Base-by-base conservation (phyloP, 352 stramenopile genomes). In the Globisporangium yorkense region DNA sequence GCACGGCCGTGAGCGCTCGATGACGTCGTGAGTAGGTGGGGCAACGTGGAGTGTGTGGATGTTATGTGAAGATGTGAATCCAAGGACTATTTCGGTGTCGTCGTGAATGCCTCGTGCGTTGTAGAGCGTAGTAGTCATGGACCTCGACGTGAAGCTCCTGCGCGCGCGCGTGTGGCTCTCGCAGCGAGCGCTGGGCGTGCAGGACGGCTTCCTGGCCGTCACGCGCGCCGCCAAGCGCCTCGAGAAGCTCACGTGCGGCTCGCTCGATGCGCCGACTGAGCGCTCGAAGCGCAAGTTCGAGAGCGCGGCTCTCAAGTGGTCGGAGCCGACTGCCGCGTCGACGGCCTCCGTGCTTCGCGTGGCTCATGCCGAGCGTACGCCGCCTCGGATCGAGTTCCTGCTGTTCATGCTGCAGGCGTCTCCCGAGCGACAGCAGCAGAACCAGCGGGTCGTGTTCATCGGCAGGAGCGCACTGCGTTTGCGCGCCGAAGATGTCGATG, bases 1-100 rank as follows among this genome's bases (percentile, higher is more conserved):
- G 71, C 84, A 94, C 65, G 84, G 83, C 53, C 83, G 84, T 63
- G 84, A 93, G 62, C 72, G 67, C 63, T 56, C 80, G 21, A 76
- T 82, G 72, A 87, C 70, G 35, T 74, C 77, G 39, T 90, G 65
- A 82, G 43, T 4, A 9, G 13, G 18, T 18, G 20, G 18, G 16
- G 12, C 27, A 16, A 40, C 21, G 5, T 27, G 40, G 35, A 20
- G 39, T 44, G 15, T 51, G 27, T 48, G 29, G n/a, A 27, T 27
- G 24, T 27, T 27, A 27, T 27, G 24, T 27, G 24, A 27, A 27
- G 24, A 27, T 27, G 24, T 27, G 24, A 27, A 27, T 27, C 13
- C 20, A 21, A 18, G 40, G 13, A 18, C n/a, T 31, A 5, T 8
- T 33, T 27, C 7, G 21, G 20, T 50, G 49, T 27, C 24, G 24